Base-by-base conservation (phyloP, 345 rosid species). In the Citrus hindsii region DNA sequence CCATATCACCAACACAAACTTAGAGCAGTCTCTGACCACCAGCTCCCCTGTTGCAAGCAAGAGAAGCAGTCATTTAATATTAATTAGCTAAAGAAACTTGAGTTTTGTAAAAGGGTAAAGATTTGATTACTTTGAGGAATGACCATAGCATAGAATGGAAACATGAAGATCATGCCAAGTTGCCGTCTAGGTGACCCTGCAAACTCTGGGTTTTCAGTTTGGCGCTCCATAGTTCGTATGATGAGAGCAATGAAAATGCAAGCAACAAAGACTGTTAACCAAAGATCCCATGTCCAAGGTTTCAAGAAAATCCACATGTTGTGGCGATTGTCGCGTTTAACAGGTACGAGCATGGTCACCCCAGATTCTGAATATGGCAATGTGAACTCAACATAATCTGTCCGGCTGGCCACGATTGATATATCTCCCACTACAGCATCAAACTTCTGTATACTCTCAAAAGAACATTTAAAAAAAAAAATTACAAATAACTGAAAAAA, bases 251-350 rank as follows among this genome's bases (percentile, higher is more conserved):
- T 69, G 51, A 84, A 82, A 30, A 86, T 59, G 69, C 76, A 71
- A n/a, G 74, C 70, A 25, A 4, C 12, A n/a, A 82, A 60, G 12
- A 51, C 75, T 3, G 83, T 69, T 59, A 85, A 53, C 92, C 92
- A 87, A 8, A 89, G 83, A 19, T 80, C 76, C 82, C 76, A 53
- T 1, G 79, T 77, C 74, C 88, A 74, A 8, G 92, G 92, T 71
- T 82, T 80, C 80, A 84, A 27, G 82, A 89, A 89, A 62, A 82
- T 68, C 89, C 89, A 84, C 13, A 86, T 80, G 33, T 72, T 73
- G 21, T 38, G 68, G 5, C 3, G 21, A 1, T 74, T 56, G 0
- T 58, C 69, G 7, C 63, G 67, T 24, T 64, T 64, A n/a, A 70
- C 56, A 1, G 85, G 82, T 22, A 86, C 84, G 18, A 86, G 68